Percentiles rank a stretch among this genome's conserved stretches.
phyloP scores from a whole-genome alignment of 2,329 filamentous ascomycete genomes.

The Aspergillus awamori region DNA sequence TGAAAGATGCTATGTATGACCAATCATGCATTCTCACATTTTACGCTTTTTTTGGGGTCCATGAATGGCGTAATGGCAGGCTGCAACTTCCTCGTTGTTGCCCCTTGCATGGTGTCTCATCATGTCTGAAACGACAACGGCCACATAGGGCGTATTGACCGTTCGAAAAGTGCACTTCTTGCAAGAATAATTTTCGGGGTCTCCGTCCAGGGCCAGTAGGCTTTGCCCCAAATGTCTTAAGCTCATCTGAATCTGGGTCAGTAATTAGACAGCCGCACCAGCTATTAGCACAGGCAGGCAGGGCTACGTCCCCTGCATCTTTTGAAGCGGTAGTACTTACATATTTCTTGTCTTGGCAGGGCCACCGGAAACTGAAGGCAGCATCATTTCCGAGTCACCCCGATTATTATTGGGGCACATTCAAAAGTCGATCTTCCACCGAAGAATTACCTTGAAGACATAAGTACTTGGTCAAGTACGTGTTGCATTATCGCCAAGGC shows the following conservation, averaged over 20 bases:
- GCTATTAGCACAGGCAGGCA: background rate
- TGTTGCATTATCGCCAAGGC: constrained; percentile 5
- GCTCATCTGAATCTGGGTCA: background rate
- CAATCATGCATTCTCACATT: constrained; percentile 1
- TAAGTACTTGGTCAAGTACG: background rate
- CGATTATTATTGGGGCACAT: background rate
- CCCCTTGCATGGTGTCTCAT: constrained; percentile 8
- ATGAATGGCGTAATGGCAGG: background rate
- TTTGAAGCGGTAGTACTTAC: background rate
- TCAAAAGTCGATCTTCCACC: background rate
- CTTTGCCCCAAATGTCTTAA: background rate
- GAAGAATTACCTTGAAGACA: background rate
- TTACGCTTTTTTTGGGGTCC: background rate
- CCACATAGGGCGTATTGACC: background rate
- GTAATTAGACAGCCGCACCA: background rate
- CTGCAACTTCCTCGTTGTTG: background rate
- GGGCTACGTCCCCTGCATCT: background rate
- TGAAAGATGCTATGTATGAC: background rate
- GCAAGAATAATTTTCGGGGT: background rate
- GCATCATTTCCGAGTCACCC: background rate
- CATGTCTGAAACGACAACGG: background rate
- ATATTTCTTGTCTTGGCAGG: constrained; percentile 4
- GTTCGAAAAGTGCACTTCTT: background rate
- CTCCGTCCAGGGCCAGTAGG: background rate
- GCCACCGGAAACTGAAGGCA: background rate